Conservation (phyloP, 2,329 filamentous ascomycete genomes). For the Exophiala calicioides region DNA sequence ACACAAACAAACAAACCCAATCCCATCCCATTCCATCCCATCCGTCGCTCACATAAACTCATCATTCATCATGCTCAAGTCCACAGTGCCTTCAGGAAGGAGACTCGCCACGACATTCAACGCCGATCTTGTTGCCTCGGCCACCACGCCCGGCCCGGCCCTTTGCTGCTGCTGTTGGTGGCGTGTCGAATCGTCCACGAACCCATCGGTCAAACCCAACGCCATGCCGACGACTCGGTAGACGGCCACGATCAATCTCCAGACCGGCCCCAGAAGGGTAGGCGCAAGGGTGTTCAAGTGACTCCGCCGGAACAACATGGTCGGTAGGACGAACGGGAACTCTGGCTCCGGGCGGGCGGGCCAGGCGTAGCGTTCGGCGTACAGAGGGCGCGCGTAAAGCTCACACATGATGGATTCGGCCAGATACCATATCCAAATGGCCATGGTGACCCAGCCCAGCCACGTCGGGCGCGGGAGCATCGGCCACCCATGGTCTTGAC, state of each 20-base stretch:
- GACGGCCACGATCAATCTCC: constrained; percentile 19
- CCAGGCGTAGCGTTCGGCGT: constrained; percentile 50
- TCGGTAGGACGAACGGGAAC: constrained; percentile 59
- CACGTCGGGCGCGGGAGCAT: constrained; percentile 38
- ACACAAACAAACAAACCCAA: too few relatives aligned
- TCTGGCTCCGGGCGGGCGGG: constrained; percentile 53
- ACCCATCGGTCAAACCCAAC: constrained; percentile 46
- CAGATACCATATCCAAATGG: constrained; percentile 51
- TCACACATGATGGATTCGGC: constrained; percentile 52
- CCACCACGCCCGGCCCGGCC: too few relatives aligned
- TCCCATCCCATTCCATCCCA: not conserved
- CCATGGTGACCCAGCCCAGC: constrained; percentile 42
- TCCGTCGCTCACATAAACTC: constrained; percentile 29
- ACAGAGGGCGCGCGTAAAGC: constrained; percentile 53
- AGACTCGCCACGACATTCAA: constrained; percentile 9
- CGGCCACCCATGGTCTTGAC: constrained; percentile 33
- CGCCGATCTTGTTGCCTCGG: constrained; percentile 8
- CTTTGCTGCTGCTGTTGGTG: constrained; percentile 15
- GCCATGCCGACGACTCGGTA: constrained; percentile 24
- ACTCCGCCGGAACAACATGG: constrained; percentile 52
- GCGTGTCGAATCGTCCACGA: constrained; percentile 39
- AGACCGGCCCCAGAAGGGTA: constrained; percentile 5
- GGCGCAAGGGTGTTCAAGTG: constrained; percentile 11
- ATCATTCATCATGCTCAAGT: constrained; percentile 31
- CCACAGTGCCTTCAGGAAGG: constrained; percentile 9